Percentiles rank a stretch among this genome's conserved stretches.
Conservation (phyloP, 2,329 filamentous ascomycete species). For the Alternaria sp. region DNA sequence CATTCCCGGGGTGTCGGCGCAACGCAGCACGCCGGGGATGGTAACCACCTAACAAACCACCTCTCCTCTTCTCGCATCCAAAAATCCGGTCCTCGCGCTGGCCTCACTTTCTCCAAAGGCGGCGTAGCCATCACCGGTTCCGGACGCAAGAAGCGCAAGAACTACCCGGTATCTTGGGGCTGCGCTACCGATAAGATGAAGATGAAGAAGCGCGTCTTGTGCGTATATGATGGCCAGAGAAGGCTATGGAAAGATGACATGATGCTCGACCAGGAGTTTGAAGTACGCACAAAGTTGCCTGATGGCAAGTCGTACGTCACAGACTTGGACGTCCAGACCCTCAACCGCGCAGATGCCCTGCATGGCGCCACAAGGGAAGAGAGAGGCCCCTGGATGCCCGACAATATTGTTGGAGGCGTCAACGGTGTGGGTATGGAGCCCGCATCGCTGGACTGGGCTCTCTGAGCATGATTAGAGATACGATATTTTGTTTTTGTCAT, state of each 20-base stretch:
- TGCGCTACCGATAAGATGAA: slow-evolving; percentile 93
- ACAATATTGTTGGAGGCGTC: slow-evolving; percentile 62
- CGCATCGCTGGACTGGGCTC: slow-evolving; percentile 7
- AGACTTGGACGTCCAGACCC: slow-evolving; percentile 88
- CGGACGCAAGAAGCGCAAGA: slow-evolving; percentile 88
- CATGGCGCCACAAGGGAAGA: slow-evolving; percentile 82
- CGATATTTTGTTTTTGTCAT: slow-evolving; percentile 9
- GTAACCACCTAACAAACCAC: slow-evolving; percentile 37
- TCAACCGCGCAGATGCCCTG: slow-evolving; percentile 87
- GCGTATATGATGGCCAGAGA: slow-evolving; percentile 87
- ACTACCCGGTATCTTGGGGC: slow-evolving; percentile 94
- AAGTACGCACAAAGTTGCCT: slow-evolving; percentile 81
- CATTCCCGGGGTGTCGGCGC: slow-evolving; percentile 58
- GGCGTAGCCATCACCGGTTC: slow-evolving; percentile 66
- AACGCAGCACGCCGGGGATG: slow-evolving; percentile 47
- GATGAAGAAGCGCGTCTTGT: slow-evolving; percentile 96
- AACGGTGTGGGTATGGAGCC: slow-evolving; percentile 7
- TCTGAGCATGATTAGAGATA: slow-evolving; percentile 9
- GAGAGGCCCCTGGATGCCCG: slow-evolving; percentile 82
- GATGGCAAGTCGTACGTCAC: slow-evolving; percentile 81
- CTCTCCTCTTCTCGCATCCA: slow-evolving; percentile 20
- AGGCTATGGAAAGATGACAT: slow-evolving; percentile 97
- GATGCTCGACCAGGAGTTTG: slow-evolving; percentile 95
- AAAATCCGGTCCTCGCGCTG: slow-evolving; percentile 54
- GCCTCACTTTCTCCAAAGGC: slow-evolving; percentile 79